Base-by-base conservation (phyloP, 192 early-diverging fungal species). In the Phlyctochytrium arcticum region DNA sequence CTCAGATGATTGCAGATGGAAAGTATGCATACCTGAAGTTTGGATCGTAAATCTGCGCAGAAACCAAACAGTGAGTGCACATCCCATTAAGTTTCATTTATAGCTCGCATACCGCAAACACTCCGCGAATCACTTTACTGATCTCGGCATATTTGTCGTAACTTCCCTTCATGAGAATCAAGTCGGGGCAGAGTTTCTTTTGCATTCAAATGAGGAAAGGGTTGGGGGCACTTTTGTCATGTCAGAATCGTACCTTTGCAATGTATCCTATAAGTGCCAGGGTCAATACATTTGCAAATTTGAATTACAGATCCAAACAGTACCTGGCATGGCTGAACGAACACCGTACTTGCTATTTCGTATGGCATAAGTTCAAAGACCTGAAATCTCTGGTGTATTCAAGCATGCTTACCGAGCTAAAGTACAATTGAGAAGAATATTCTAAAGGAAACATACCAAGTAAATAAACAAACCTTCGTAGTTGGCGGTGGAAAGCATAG, bases 401-500 rank as follows among this genome's bases (percentile, higher is more conserved):
- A 59, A 2, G 50, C n/a, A 3, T 8, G 10, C 33, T 62, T 33
- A 54, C 47, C 55, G 57, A 24, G 47, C 55, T 57, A 24, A 24
- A 51, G 15, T 60, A 34, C 23, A 47, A 9, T 21, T 4, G 12
- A 36, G 32, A 5, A 17, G 29, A 57, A 34, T 4, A 17, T 12
- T 26, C 36, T 2, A 4, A 62, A 32, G 21, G 24, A 4, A 32
- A 46, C 34, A 7, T 1, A 33, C 12, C n/a, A 12, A 23, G 12
- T 19, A 19, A 46, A 46, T 5, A 23, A 12, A 6, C 9, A 77
- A 54, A 21, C 81, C 88, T 31, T 69, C 73, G 62, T 89, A 89
- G 65, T 88, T 89, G 19, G 85, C 83, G 12, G 88, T 89, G 31
- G 65, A 70, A 27, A 89, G 50, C 74, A 89, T 87, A 12, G 44